Evolutionary conservation across 441 rosid genomes (phyloP).

Genomic region (Populus tomentosa): DNA sequence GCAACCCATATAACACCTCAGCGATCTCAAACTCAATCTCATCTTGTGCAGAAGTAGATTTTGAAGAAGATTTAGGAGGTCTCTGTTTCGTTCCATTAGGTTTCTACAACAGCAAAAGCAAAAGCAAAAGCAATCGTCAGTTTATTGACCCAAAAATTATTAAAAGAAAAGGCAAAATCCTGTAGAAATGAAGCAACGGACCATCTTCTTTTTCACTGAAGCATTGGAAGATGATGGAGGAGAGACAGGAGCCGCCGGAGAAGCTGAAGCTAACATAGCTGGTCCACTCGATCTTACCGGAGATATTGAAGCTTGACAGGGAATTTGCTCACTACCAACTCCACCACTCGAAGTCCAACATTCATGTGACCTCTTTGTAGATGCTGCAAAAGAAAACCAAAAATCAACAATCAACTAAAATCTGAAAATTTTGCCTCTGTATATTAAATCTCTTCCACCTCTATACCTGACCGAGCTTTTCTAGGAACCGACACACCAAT

Average conservation of each 20-base stretch:
- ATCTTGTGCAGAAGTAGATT: conserved; percentile 60
- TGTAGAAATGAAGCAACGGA: conserved; percentile 23
- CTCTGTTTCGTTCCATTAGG: conserved; percentile 64
- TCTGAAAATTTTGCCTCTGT: background rate
- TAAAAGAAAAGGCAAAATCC: background rate
- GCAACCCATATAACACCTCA: conserved; percentile 85
- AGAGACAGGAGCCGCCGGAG: conserved; percentile 59
- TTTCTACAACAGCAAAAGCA: conserved; percentile 46
- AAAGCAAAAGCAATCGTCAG: conserved; percentile 19
- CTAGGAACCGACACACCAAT: conserved; percentile 96
- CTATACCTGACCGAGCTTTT: conserved; percentile 99
- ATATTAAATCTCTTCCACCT: conserved; percentile 48
- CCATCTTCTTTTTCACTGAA: conserved; percentile 81
- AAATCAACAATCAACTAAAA: conserved; percentile 12
- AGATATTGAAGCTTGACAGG: conserved; percentile 76
- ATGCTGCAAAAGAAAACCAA: conserved; percentile 34
- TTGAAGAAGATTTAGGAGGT: conserved; percentile 59
- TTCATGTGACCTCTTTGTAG: conserved; percentile 92
- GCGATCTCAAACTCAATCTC: conserved; percentile 97
- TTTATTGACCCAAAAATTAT: conserved; percentile 4
- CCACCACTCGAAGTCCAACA: conserved; percentile 69
- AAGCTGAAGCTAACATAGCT: conserved; percentile 48
- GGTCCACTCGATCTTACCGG: conserved; percentile 75
- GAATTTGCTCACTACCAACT: conserved; percentile 58
- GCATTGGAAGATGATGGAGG: conserved; percentile 90